phyloP scores from a whole-genome alignment of 2,329 filamentous ascomycete genomes.

The Nannizziopsis barbatae region DNA sequence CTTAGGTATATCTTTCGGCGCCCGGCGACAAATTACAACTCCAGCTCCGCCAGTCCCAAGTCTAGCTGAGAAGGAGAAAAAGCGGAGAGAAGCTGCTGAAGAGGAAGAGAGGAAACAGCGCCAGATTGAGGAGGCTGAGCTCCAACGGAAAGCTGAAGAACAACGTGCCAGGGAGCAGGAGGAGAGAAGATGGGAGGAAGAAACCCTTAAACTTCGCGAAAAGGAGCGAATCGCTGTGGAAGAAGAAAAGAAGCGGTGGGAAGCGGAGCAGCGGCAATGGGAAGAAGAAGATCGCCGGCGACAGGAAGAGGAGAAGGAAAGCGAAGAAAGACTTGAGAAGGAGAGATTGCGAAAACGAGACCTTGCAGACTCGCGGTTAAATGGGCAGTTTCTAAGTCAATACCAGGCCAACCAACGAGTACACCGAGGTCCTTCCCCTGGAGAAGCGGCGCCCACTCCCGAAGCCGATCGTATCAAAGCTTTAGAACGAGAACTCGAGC shows the following conservation, averaged over 20 bases:
- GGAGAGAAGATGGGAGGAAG: constrained; percentile 39
- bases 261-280: constrained; percentile 55
- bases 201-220: constrained; percentile 41
- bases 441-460: constrained; percentile 34
- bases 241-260: constrained; percentile 38
- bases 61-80: constrained; percentile 72
- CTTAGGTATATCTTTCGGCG: constrained; percentile 84
- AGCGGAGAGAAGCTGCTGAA: constrained; percentile 37
- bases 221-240: constrained; percentile 37
- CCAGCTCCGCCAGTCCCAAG: constrained; percentile 68
- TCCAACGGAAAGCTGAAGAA: constrained; percentile 42
- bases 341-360: constrained; percentile 53
- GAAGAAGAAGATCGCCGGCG: constrained; percentile 63
- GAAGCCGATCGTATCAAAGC: constrained; percentile 64
- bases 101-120: constrained; percentile 44
- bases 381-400: constrained; percentile 75
- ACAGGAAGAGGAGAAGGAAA: constrained; percentile 60
- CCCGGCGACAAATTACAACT: constrained; percentile 81
- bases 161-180: constrained; percentile 36
- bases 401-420: constrained; percentile 61
- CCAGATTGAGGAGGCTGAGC: constrained; percentile 44
- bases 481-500: constrained; percentile 61
- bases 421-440: constrained; percentile 28
- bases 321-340: constrained; percentile 54
- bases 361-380: constrained; percentile 56